Evolutionary conservation across 148 eudicot species (phyloP).

Genomic region (Persicaria tinctoria): DNA sequence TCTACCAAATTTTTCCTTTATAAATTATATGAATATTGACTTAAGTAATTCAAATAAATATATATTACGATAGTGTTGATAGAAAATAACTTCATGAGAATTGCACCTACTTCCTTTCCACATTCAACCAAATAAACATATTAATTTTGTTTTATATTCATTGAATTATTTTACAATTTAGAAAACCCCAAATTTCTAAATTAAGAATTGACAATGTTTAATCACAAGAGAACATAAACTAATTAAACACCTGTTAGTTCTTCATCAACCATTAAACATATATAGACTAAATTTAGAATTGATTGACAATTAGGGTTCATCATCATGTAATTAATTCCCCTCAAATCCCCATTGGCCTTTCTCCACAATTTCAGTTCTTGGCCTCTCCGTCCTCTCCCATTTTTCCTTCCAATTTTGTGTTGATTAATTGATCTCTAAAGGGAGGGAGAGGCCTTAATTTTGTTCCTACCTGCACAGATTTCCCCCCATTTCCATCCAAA

Average conservation of each 20-base stretch:
- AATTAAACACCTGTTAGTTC: neutral
- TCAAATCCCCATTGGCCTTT: neutral
- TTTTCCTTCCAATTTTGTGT: constrained; percentile 11
- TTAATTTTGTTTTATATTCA: too few relatives aligned
- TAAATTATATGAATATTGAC: too few relatives aligned
- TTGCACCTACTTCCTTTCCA: too few relatives aligned
- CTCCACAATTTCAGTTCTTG: neutral
- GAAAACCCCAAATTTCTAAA: neutral
- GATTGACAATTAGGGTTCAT: neutral
- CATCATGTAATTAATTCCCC: neutral
- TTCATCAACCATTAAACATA: neutral
- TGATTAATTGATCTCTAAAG: neutral
- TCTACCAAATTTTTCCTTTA: too few relatives aligned
- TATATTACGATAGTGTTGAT: too few relatives aligned
- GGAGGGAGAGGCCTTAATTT: constrained; percentile 3
- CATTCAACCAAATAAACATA: too few relatives aligned
- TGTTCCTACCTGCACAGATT: constrained; percentile 18
- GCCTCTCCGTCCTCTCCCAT: neutral
- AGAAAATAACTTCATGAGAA: too few relatives aligned
- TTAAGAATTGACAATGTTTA: neutral
- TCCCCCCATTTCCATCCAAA: constrained; percentile 26
- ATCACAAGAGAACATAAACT: neutral
- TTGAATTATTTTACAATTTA: neutral
- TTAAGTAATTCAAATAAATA: too few relatives aligned
- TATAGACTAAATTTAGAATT: neutral